Evolutionary conservation across 1,284 basidiomycete species (phyloP).

Genomic region (Cystobasidium sp.): DNA sequence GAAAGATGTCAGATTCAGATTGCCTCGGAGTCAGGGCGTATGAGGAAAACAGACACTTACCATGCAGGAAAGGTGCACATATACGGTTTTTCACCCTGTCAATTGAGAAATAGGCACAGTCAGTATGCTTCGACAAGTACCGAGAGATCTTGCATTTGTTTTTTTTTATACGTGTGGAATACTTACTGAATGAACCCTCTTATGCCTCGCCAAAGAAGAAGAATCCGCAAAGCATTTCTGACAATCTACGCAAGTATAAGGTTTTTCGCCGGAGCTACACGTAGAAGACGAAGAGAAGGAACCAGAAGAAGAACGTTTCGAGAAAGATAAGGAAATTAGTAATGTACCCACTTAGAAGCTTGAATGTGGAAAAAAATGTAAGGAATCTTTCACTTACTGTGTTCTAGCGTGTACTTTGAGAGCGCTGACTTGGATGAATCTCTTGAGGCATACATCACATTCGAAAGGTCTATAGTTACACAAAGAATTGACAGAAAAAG

Average conservation of each 20-base stretch:
- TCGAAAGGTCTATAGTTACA: slow-evolving; percentile 11
- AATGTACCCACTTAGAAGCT: background rate
- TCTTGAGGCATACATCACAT: slow-evolving; percentile 10
- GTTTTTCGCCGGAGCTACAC: slow-evolving; percentile 28
- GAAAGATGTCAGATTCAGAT: background rate
- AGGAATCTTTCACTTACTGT: slow-evolving; percentile 7
- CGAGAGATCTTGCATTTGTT: too few relatives aligned
- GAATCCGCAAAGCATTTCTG: slow-evolving; percentile 23
- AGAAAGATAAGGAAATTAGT: background rate
- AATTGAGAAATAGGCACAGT: background rate
- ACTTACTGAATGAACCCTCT: slow-evolving; percentile 17
- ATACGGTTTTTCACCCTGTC: slow-evolving; percentile 20
- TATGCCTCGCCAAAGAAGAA: slow-evolving; percentile 21
- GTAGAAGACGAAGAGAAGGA: background rate
- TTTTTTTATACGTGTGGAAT: too few relatives aligned
- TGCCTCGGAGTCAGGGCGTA: background rate
- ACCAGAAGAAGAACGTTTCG: background rate
- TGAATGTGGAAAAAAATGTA: background rate
- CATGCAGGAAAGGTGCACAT: background rate
- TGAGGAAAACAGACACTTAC: background rate
- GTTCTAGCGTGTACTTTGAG: slow-evolving; percentile 19
- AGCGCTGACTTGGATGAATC: slow-evolving; percentile 29
- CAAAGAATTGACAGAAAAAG: background rate
- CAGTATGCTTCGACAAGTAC: too few relatives aligned
- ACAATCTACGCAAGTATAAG: slow-evolving; percentile 21